These are phyloP conservation scores for Leccinum ochraceum DNA, from an alignment of 768 basidiomycete species.

Conservation along the genomic window DNA sequence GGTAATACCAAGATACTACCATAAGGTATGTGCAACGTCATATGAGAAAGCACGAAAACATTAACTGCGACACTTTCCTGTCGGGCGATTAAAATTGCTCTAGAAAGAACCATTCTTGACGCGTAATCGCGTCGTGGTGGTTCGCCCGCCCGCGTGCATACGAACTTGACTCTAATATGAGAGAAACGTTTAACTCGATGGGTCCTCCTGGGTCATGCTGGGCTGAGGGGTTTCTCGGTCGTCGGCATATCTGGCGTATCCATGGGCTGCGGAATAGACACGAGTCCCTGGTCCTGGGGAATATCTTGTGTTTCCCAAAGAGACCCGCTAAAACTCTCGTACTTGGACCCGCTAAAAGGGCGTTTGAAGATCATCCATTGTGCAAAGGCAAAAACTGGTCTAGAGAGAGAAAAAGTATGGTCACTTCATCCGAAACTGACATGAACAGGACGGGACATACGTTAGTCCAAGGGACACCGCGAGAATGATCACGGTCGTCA, in stretches of 20 bases:
- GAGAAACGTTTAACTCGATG: constrained; percentile 6
- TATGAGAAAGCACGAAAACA: constrained; percentile 13
- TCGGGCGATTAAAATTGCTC: constrained; percentile 22
- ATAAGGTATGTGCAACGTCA: constrained; percentile 7
- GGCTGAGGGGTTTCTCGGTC: constrained; percentile 19
- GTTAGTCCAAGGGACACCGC: constrained; percentile 54
- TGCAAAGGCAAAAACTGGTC: constrained; percentile 52
- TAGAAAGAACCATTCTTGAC: constrained; percentile 12
- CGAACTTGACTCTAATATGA: constrained; percentile 8
- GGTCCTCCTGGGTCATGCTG: constrained; percentile 1
- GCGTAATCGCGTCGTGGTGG: constrained; percentile 14
- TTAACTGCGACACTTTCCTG: constrained; percentile 8
- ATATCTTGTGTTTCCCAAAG: constrained; percentile 27
- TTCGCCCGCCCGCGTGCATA: constrained; percentile 1
- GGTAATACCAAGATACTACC: neutral
- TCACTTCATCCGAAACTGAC: neutral
- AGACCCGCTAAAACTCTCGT: constrained; percentile 27
- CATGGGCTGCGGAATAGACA: constrained; percentile 9
- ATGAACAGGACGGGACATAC: constrained; percentile 39
- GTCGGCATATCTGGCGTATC: constrained; percentile 20
- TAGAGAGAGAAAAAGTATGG: constrained; percentile 21
- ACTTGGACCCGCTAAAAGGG: constrained; percentile 43
- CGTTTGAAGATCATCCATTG: constrained; percentile 55
- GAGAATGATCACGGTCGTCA: constrained; percentile 51
- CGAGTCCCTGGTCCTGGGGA: constrained; percentile 24